Evolutionary conservation across 208 protist genomes (phyloP), one percentile per base, ranked within the genome.

Genomic region (Angomonas desouzai): DNA sequence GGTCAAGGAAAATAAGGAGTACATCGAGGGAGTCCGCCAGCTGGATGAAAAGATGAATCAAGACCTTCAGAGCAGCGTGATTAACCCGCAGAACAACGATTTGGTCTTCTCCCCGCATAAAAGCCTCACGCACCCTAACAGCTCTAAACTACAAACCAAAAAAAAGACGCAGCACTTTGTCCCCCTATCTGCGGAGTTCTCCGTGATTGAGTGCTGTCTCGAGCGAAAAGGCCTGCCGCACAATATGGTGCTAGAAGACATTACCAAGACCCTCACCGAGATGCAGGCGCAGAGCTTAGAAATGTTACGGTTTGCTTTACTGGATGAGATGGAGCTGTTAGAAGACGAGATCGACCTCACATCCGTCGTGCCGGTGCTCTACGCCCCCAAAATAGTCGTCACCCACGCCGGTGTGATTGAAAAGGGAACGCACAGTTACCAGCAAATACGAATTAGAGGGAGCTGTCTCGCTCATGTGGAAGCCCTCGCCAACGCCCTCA

Each of bases 401-500:
- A 88, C 85, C 4, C 84, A 94, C 47, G 83, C 88, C 0, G 88
- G 88, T 18, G 70, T 85, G 22, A 81, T 94, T 55, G 88, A 94
- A 43, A 79, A 83, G 23, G 78, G 83, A n/a, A 87, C 81, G 10
- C 84, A 91, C 64, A 79, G 82, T 34, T 94, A 87, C 59, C 88
- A 94, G 62, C 82, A 81, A 20, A 82, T 94, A 71, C 88, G 88
- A 29, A 92, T 94, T 74, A 85, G 88, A 43, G 88, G 88, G 2
- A 92, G 85, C 73, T 81, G 76, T 53, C 72, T 89, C 18, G 88
- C 85, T 3, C 88, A 94, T 48, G 79, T 94, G 4, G 77, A 89
- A 57, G 71, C 85, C 0, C 72, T 94, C 6, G 68, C 74, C 48
- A 56, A 66, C 20, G 74, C 83, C n/a, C 62, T 94, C 25, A 27